Evolutionary conservation across 108 stramenopile species (phyloP), one percentile per base, ranked within the genome.

Genomic region (Hondaea fermentalgiana): DNA sequence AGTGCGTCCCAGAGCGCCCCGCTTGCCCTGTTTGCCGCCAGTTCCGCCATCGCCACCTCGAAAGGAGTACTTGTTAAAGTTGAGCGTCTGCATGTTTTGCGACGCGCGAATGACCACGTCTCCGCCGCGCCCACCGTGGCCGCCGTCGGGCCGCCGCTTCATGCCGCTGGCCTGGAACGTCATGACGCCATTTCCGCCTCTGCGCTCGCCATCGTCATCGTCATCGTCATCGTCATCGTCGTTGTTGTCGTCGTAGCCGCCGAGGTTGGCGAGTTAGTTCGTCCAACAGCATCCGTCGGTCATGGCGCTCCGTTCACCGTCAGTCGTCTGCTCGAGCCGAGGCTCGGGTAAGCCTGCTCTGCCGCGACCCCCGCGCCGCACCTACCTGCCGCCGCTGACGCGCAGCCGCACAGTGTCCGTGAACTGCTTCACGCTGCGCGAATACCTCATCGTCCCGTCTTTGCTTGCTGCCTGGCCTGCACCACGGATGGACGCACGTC

Each of bases 401-500:
- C 76, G 76, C 19, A 83, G 45, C n/a, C 76, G 76, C 76, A 83
- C 76, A 16, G 76, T 83, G 76, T 83, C 76, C 45, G 49, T 23
- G 51, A 83, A 83, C 49, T 28, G 12, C 1, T 12, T 23, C 17
- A 45, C 28, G 76, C 76, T 17, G 64, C 42, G 64, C 64, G 64
- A 69, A 23, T 23, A 69, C 64, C 42, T 17, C 64, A 69, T 69
- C 1, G 64, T 17, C 21, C 6, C 10, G 14, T 12, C 14, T 23
- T 12, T 28, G 17, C 64, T 69, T 0, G 64, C 35, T 35, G 35
- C 35, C 35, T 35, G 35, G 35, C 35, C 35, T 35, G 35, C 64
- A 69, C 8, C 64, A 69, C 64, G 2, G 35, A 42, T 23, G 55
- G 55, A 57, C 55, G 55, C 29, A 35, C 29, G 35, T 35, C 35